phyloP scores from a whole-genome alignment of 2,329 filamentous ascomycete genomes.

The Nothophoma quercina region DNA sequence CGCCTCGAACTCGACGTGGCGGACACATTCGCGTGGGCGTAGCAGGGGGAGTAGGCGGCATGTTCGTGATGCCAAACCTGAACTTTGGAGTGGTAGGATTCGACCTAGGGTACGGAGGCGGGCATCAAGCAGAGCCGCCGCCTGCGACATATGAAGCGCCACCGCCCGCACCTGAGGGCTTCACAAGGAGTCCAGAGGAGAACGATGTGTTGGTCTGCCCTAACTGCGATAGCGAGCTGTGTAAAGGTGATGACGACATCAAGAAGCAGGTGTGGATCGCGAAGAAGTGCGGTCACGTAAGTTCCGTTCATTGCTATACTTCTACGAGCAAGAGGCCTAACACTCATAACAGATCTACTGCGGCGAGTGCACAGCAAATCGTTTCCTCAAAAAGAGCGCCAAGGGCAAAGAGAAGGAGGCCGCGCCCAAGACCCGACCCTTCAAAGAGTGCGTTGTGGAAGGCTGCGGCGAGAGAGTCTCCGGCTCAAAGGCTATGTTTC shows the following conservation, averaged over 20 bases:
- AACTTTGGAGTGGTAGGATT: conserved; percentile 56
- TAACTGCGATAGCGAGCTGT: conserved; percentile 84
- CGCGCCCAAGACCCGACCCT: conserved; percentile 42
- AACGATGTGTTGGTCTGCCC: conserved; percentile 82
- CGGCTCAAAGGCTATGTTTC: conserved; percentile 48
- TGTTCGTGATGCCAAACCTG: conserved; percentile 33
- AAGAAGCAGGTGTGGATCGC: conserved; percentile 93
- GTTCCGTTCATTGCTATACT: conserved; percentile 37
- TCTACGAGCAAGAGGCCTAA: conserved; percentile 11
- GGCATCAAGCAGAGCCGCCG: conserved; percentile 32
- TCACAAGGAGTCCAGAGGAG: conserved; percentile 77
- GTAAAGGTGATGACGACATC: conserved; percentile 69
- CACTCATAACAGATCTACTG: conserved; percentile 57
- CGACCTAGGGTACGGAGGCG: conserved; percentile 49
- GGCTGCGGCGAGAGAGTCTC: conserved; percentile 51
- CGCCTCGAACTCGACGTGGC: conserved; percentile 22
- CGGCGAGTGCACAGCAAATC: conserved; percentile 58
- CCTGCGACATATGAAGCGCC: conserved; percentile 68
- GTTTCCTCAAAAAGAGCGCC: conserved; percentile 45
- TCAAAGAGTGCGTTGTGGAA: conserved; percentile 56
- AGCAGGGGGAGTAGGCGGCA: background rate
- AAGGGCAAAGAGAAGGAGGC: conserved; percentile 50
- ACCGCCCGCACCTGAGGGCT: conserved; percentile 73
- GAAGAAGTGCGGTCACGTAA: conserved; percentile 90
- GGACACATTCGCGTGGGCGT: conserved; percentile 29